Evolutionary conservation across 1,284 basidiomycete species (phyloP).

Genomic region (Marasmius tenuissimus): DNA sequence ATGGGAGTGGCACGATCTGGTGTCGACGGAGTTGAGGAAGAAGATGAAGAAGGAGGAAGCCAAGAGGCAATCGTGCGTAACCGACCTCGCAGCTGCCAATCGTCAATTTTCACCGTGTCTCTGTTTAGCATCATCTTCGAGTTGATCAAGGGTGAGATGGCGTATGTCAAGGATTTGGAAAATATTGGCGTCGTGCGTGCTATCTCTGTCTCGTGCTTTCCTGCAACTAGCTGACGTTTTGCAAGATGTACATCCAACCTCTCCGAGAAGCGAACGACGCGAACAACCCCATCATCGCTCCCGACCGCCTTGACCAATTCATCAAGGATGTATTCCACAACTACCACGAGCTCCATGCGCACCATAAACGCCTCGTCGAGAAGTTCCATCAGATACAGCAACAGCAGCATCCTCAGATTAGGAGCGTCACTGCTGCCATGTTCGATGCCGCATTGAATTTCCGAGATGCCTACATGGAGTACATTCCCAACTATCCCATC

Average conservation of each 20-base stretch:
- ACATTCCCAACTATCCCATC: slow-evolving; percentile 92
- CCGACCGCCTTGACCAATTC: slow-evolving; percentile 74
- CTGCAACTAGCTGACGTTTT: slow-evolving; percentile 5
- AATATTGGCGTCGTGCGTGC: slow-evolving; percentile 74
- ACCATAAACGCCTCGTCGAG: slow-evolving; percentile 78
- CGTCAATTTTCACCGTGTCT: slow-evolving; percentile 5
- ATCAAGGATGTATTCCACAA: slow-evolving; percentile 92
- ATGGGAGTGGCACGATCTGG: slow-evolving; percentile 88
- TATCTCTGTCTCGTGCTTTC: slow-evolving; percentile 5
- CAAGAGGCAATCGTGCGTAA: slow-evolving; percentile 85
- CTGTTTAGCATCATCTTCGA: slow-evolving; percentile 84
- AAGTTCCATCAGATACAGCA: slow-evolving; percentile 84
- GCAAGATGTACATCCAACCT: slow-evolving; percentile 75
- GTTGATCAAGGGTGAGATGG: slow-evolving; percentile 94
- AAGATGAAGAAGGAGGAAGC: slow-evolving; percentile 75
- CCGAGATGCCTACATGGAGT: slow-evolving; percentile 90
- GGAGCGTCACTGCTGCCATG: slow-evolving; percentile 82
- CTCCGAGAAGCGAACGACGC: slow-evolving; percentile 72
- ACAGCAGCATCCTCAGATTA: slow-evolving; percentile 85
- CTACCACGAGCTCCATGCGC: slow-evolving; percentile 73
- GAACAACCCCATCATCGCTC: slow-evolving; percentile 75
- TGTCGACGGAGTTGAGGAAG: slow-evolving; percentile 66
- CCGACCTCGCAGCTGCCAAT: background rate
- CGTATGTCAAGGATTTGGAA: slow-evolving; percentile 90
- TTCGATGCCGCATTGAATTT: slow-evolving; percentile 91